phyloP scores from a whole-genome alignment of 176 grass and related monocot species.

The Phyllostachys edulis region DNA sequence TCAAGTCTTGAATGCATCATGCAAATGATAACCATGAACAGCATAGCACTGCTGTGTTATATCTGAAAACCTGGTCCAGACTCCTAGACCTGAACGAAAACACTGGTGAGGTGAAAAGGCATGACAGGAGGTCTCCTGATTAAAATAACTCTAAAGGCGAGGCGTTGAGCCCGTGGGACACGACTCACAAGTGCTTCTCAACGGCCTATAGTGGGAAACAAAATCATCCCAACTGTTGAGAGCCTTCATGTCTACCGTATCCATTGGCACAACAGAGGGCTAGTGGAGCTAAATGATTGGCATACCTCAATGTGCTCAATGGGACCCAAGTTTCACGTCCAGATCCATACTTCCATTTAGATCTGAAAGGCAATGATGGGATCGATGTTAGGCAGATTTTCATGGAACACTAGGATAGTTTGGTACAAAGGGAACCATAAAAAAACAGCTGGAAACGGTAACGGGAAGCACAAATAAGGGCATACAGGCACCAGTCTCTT shows the following conservation, averaged over 20 bases:
- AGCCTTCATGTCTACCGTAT: conserved; percentile 33
- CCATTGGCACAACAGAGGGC: conserved; percentile 33
- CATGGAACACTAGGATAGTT: conserved; percentile 8
- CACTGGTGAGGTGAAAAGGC: not conserved
- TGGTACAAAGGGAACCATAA: not conserved
- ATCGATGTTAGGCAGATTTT: conserved; percentile 28
- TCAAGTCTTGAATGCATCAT: not conserved
- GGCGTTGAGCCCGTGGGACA: conserved; percentile 3
- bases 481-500: not conserved
- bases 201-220: conserved; percentile 46
- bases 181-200: conserved; percentile 23
- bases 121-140: not conserved
- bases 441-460: conserved; percentile 12
- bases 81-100: conserved; percentile 7
- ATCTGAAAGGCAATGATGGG: conserved; percentile 28
- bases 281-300: conserved; percentile 39
- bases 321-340: conserved; percentile 20
- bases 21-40: conserved; percentile 18
- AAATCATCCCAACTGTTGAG: conserved; percentile 34
- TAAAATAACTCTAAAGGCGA: conserved; percentile 5
- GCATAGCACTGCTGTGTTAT: not conserved
- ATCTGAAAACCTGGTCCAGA: conserved; percentile 1
- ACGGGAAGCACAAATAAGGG: conserved; percentile 19
- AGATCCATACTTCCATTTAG: conserved; percentile 40
- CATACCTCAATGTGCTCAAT: conserved; percentile 30